These are phyloP conservation scores for Candida koratica DNA, from an alignment of 805 yeast species.

Conservation along the genomic window DNA sequence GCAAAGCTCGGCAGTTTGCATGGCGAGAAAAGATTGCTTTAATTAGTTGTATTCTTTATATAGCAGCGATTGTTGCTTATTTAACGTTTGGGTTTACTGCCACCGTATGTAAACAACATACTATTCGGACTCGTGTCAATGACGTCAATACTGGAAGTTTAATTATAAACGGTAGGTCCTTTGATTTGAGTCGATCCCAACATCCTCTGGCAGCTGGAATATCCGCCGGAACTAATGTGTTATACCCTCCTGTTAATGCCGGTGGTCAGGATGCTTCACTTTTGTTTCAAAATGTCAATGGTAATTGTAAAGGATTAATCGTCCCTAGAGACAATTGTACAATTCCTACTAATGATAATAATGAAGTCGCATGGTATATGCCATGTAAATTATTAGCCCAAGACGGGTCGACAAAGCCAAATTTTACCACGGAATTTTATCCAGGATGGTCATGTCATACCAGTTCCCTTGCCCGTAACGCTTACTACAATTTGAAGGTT, in stretches of 20 bases:
- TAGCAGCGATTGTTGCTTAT: slow-evolving; percentile 79
- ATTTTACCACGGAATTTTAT: slow-evolving; percentile 61
- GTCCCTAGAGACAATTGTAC: slow-evolving; percentile 62
- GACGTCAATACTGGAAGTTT: slow-evolving; percentile 59
- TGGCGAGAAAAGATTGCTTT: slow-evolving; percentile 96
- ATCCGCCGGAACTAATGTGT: slow-evolving; percentile 59
- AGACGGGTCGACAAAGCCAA: slow-evolving; percentile 69
- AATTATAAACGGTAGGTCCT: slow-evolving; percentile 80
- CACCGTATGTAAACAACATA: slow-evolving; percentile 60
- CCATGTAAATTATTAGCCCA: slow-evolving; percentile 74
- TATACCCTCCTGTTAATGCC: slow-evolving; percentile 82
- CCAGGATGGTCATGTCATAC: slow-evolving; percentile 93
- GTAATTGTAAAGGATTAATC: slow-evolving; percentile 78
- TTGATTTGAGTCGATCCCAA: slow-evolving; percentile 60
- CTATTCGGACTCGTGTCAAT: slow-evolving; percentile 51
- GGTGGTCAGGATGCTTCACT: slow-evolving; percentile 86
- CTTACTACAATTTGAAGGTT: slow-evolving; percentile 56
- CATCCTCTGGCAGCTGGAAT: slow-evolving; percentile 87
- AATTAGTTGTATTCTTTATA: slow-evolving; percentile 63
- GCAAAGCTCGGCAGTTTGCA: slow-evolving; percentile 82
- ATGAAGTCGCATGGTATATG: slow-evolving; percentile 89
- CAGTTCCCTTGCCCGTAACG: slow-evolving; percentile 58
- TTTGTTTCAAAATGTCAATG: slow-evolving; percentile 87
- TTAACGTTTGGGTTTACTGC: slow-evolving; percentile 88
- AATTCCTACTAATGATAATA: slow-evolving; percentile 57